Conservation (phyloP, 106 monocot species). For the Narthecium ossifragum region DNA sequence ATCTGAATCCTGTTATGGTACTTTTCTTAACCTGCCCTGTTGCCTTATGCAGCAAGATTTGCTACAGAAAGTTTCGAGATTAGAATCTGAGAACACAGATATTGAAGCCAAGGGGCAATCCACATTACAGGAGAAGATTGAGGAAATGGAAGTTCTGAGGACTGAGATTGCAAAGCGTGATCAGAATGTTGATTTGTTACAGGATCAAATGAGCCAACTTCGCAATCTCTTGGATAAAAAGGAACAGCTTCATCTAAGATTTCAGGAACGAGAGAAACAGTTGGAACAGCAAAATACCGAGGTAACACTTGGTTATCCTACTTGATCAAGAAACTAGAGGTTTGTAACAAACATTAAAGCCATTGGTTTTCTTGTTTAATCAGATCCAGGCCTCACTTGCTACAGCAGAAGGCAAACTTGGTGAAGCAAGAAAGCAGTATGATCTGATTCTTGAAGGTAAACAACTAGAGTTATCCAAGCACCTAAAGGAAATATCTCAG, state of each 20-base stretch:
- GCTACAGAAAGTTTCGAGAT: conserved; percentile 41
- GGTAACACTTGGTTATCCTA: too few species aligned
- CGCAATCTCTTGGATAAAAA: conserved; percentile 47
- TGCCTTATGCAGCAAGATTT: conserved; percentile 58
- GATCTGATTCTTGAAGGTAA: conserved; percentile 86
- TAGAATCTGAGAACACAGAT: conserved; percentile 62
- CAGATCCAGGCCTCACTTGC: conserved; percentile 65
- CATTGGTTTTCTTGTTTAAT: conserved; percentile 3
- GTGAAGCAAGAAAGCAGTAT: conserved; percentile 72
- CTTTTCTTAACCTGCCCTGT: conserved; percentile 7
- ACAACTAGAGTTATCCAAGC: conserved; percentile 80
- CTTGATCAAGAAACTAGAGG: too few species aligned
- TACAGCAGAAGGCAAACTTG: conserved; percentile 57
- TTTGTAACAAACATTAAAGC: too few species aligned
- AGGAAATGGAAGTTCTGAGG: conserved; percentile 36
- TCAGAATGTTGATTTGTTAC: conserved; percentile 38
- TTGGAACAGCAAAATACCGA: conserved; percentile 68
- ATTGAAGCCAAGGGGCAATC: conserved; percentile 35
- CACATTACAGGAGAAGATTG: conserved; percentile 38
- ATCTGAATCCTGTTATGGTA: background rate
- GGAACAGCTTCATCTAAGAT: conserved; percentile 43
- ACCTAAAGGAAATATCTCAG: conserved; percentile 89
- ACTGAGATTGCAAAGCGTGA: conserved; percentile 45
- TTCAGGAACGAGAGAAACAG: conserved; percentile 45
- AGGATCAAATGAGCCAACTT: conserved; percentile 57